Evolutionary conservation across 768 basidiomycete species (phyloP), one percentile per base, ranked within the genome.

Genomic region (Pulveroboletus sp.): DNA sequence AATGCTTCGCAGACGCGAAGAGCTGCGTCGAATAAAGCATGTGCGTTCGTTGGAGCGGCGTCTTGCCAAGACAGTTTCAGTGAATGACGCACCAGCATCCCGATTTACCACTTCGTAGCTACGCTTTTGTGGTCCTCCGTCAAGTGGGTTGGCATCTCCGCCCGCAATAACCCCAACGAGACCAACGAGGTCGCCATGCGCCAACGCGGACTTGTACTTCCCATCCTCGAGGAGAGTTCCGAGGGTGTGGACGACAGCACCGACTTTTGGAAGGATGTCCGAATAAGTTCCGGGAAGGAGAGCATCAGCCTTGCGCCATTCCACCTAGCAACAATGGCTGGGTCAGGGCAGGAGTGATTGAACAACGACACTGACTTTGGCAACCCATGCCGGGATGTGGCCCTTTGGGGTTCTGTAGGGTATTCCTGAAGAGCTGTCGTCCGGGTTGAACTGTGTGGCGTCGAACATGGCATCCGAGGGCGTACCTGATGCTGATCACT

Each of bases 321-420:
- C 79, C 17, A 98, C 90, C 89, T 93, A 68, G 41, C 5, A 38
- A 43, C 21, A 45, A 53, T 21, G 31, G 18, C 7, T 37, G 41
- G 39, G 46, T 59, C 31, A 57, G 53, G 32, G 44, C 17, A 39
- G 46, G 46, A 24, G 46, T 30, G 13, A 43, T 52, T 51, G 38
- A 10, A 35, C 38, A 2, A 44, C 18, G 38, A 49, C 56, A 57
- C 69, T 54, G 57, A 90, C 91, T 68, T 89, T 80, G 51, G 78
- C 70, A 13, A 80, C 79, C 96, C 95, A 99, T 5, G 84, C 79
- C 6, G 95, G 93, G 1, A 77, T 71, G 66, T 97, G 93, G 5
- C 93, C 93, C 62, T 87, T 93, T n/a, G 89, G 83, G 10, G 92
- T 93, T 53, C 70, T 76, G 67, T 87, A 96, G 6, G 95, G 89